Percentiles rank a stretch among this genome's conserved stretches.
These are phyloP conservation scores for Ogataea populi-albae DNA, from an alignment of 805 yeast genomes.

Conservation along the genomic window DNA sequence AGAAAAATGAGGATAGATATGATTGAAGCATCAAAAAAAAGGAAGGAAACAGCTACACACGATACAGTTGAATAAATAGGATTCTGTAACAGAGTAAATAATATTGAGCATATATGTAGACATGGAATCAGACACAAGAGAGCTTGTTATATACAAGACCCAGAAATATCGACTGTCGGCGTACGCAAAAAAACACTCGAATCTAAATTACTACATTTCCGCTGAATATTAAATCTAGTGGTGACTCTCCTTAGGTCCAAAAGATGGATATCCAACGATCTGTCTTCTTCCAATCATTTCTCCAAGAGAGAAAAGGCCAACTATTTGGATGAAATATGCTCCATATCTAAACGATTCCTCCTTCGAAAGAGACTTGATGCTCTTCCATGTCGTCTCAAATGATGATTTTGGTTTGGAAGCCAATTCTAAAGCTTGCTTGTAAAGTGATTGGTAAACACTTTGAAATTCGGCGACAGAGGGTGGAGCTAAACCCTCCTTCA, in stretches of 20 bases:
- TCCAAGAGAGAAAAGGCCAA: slow-evolving; percentile 91
- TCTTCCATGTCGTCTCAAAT: slow-evolving; percentile 42
- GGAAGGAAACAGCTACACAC: slow-evolving; percentile 36
- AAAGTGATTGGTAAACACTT: slow-evolving; percentile 60
- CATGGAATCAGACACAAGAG: not conserved
- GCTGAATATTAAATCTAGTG: slow-evolving; percentile 15
- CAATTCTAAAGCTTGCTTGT: slow-evolving; percentile 42
- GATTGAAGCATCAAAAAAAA: slow-evolving; percentile 71
- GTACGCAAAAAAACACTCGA: too few relatives aligned
- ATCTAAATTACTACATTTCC: slow-evolving; percentile 4
- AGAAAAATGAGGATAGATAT: slow-evolving; percentile 61
- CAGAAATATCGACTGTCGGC: too few relatives aligned
- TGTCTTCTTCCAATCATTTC: slow-evolving; percentile 96
- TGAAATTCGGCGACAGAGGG: slow-evolving; percentile 78
- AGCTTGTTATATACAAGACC: too few relatives aligned
- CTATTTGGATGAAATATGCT: slow-evolving; percentile 75
- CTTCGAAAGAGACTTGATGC: slow-evolving; percentile 42
- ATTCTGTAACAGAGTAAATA: slow-evolving; percentile 5
- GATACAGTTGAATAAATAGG: not conserved
- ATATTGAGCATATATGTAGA: not conserved
- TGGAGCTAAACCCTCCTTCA: slow-evolving; percentile 91
- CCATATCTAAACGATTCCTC: slow-evolving; percentile 62
- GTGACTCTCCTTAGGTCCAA: slow-evolving; percentile 45
- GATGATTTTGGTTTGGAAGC: slow-evolving; percentile 61
- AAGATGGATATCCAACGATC: slow-evolving; percentile 79